Evolutionary conservation across 2,329 filamentous ascomycete species (phyloP).

Genomic region (Zelopaecilomyces penicillatus): DNA sequence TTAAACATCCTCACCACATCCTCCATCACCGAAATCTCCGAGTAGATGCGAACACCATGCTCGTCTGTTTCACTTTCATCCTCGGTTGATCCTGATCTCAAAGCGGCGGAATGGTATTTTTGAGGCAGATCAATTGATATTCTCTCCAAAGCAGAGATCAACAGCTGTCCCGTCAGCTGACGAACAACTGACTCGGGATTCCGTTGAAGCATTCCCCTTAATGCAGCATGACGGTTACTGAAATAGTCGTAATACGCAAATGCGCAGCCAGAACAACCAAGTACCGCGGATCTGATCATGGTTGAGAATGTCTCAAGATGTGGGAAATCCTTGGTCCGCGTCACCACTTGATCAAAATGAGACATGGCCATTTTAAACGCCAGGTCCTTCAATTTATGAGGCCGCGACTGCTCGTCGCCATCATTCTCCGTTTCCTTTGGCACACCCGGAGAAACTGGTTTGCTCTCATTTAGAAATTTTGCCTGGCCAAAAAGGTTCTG

Average conservation of each 20-base stretch:
- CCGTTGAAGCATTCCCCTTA: conserved; percentile 58
- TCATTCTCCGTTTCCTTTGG: conserved; percentile 3
- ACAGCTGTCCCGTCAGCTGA: conserved; percentile 37
- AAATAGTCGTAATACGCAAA: conserved; percentile 56
- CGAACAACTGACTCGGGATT: conserved; percentile 52
- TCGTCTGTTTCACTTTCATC: conserved; percentile 21
- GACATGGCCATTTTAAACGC: conserved; percentile 49
- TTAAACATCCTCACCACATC: conserved; percentile 40
- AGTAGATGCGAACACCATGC: conserved; percentile 12
- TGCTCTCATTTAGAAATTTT: conserved; percentile 33
- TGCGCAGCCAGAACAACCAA: conserved; percentile 44
- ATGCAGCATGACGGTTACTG: conserved; percentile 40
- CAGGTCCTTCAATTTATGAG: conserved; percentile 31
- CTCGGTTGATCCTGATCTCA: conserved; percentile 2
- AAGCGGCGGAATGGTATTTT: conserved; percentile 31
- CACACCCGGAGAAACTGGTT: too few relatives aligned
- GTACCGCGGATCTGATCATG: conserved; percentile 39
- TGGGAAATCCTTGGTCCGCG: conserved; percentile 59
- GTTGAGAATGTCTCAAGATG: conserved; percentile 50
- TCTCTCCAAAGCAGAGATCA: conserved; percentile 43
- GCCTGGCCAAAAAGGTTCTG: conserved; percentile 51
- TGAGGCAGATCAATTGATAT: conserved; percentile 42
- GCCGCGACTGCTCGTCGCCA: conserved; percentile 1
- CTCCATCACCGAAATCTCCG: conserved; percentile 22
- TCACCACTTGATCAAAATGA: conserved; percentile 68